Evolutionary conservation across 2,329 filamentous ascomycete genomes (phyloP).

Genomic region (Penicillium sp.): DNA sequence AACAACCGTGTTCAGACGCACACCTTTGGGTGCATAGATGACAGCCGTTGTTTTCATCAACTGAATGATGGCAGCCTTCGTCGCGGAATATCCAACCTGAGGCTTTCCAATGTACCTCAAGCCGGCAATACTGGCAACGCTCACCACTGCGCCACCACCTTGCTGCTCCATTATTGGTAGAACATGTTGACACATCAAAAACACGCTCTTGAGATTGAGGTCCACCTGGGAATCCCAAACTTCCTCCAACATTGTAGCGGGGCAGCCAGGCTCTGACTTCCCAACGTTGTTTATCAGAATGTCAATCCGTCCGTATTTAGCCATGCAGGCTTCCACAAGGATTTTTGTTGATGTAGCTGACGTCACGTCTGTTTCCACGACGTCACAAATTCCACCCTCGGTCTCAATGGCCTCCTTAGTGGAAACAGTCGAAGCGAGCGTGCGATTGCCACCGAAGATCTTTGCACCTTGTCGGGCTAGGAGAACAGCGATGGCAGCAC

Average conservation of each 20-base stretch:
- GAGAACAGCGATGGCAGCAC: constrained; percentile 49
- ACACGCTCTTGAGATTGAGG: constrained; percentile 57
- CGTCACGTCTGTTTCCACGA: constrained; percentile 53
- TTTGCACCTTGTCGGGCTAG: constrained; percentile 50
- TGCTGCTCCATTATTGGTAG: constrained; percentile 27
- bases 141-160: constrained; percentile 43
- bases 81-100: constrained; percentile 54
- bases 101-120: constrained; percentile 53
- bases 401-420: constrained; percentile 41
- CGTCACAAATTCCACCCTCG: constrained; percentile 34
- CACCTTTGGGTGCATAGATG: constrained; percentile 36
- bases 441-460: constrained; percentile 53
- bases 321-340: constrained; percentile 52
- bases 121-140: constrained; percentile 52
- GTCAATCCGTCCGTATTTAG: constrained; percentile 56
- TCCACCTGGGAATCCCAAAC: constrained; percentile 54
- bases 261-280: constrained; percentile 52
- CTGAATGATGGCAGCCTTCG: constrained; percentile 53
- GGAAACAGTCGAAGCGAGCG: constrained; percentile 40
- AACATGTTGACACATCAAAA: constrained; percentile 48
- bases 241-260: constrained; percentile 49
- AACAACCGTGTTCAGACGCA: constrained; percentile 53
- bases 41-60: constrained; percentile 52
- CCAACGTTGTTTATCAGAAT: constrained; percentile 62
- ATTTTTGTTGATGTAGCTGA: constrained; percentile 50